phyloP scores from a whole-genome alignment of 495 filamentous ascomycete species.

The Usnea hakonensis region DNA sequence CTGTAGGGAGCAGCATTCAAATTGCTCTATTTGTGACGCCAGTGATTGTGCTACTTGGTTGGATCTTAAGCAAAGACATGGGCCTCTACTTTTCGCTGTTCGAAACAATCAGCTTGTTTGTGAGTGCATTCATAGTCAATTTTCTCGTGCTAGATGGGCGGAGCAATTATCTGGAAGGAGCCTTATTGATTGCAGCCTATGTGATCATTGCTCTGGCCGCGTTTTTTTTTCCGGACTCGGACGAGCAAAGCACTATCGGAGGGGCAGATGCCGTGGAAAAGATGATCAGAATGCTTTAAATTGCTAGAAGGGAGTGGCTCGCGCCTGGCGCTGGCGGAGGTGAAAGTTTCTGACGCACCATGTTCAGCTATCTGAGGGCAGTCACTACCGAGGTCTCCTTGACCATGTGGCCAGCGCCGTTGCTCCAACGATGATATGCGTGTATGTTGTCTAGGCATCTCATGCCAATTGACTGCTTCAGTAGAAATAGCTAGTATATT shows the following conservation, averaged over 20 bases:
- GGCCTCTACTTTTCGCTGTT: conserved; percentile 86
- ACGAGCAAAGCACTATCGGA: conserved; percentile 39
- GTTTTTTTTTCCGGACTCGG: conserved; percentile 53
- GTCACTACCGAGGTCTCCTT: background rate
- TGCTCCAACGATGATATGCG: background rate
- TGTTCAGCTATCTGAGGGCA: background rate
- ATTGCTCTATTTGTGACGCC: conserved; percentile 87
- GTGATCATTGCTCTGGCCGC: conserved; percentile 65
- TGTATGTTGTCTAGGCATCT: background rate
- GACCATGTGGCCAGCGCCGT: background rate
- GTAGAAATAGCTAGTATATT: background rate
- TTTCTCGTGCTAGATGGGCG: conserved; percentile 82
- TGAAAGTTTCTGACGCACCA: background rate
- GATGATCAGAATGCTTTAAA: conserved; percentile 51
- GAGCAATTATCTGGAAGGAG: conserved; percentile 84
- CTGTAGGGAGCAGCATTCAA: conserved; percentile 82
- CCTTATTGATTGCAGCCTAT: conserved; percentile 73
- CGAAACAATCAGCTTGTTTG: conserved; percentile 80
- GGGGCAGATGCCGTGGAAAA: conserved; percentile 36
- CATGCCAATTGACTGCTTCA: background rate
- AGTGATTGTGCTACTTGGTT: conserved; percentile 80
- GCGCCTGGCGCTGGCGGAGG: background rate
- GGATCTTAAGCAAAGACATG: conserved; percentile 77
- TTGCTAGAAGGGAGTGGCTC: conserved; percentile 40
- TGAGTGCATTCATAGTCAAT: conserved; percentile 77